A percentile compares a stretch with the other conserved stretches of the same genome.
These are phyloP conservation scores for Sclerospora graminicola DNA, from an alignment of 352 stramenopile species.

Conservation along the genomic window DNA sequence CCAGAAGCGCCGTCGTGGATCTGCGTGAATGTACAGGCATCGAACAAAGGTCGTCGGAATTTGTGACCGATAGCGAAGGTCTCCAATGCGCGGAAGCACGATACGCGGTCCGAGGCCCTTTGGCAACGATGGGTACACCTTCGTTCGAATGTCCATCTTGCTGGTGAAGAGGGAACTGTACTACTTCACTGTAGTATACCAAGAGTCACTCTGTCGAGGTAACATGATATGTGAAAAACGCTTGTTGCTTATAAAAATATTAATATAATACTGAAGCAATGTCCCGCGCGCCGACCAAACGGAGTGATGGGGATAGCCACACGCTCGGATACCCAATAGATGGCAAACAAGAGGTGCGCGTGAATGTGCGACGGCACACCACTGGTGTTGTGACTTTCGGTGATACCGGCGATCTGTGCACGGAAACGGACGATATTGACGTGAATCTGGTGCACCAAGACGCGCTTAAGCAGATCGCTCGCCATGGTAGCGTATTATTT, in stretches of 20 bases:
- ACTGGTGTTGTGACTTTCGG: conserved; percentile 76
- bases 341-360: conserved; percentile 22
- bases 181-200: not conserved
- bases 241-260: too few relatives aligned
- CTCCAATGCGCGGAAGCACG: conserved; percentile 41
- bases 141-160: conserved; percentile 47
- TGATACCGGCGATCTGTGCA: conserved; percentile 64
- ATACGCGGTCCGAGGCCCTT: conserved; percentile 24
- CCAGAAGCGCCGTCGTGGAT: conserved; percentile 26
- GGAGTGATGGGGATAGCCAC: conserved; percentile 5
- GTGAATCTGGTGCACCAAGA: conserved; percentile 63
- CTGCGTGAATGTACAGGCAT: conserved; percentile 43
- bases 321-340: conserved; percentile 8
- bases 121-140: conserved; percentile 50
- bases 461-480: conserved; percentile 55
- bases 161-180: not conserved
- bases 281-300: conserved; percentile 21
- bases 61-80: conserved; percentile 45
- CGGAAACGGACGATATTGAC: conserved; percentile 74
- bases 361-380: conserved; percentile 62
- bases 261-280: conserved; percentile 6
- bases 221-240: not conserved
- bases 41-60: conserved; percentile 34
- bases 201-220: conserved; percentile 7
- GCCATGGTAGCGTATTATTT: conserved; percentile 71